Percentiles rank a stretch among this genome's conserved stretches.
phyloP scores from a whole-genome alignment of 495 filamentous ascomycete genomes.

The Xylaria scruposa region DNA sequence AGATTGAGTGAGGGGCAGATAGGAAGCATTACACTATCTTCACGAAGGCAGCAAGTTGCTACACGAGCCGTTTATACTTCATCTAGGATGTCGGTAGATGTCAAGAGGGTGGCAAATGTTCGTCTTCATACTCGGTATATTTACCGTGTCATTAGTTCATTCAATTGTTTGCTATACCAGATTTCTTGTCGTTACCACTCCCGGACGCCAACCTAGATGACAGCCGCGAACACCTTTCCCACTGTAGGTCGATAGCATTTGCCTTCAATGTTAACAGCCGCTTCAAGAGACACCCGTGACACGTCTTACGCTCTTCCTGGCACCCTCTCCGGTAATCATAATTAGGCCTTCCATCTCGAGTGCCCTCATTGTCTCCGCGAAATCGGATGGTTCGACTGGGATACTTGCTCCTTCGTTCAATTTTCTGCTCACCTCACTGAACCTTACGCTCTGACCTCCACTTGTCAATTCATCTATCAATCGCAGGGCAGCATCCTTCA shows the following conservation, averaged over 20 bases:
- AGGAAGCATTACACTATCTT: background rate
- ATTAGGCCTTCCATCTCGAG: conserved; percentile 87
- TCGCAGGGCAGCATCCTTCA: conserved; percentile 78
- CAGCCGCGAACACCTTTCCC: background rate
- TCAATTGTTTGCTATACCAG: background rate
- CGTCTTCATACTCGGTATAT: background rate
- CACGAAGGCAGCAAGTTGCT: background rate
- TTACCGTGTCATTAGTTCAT: conserved; percentile 6
- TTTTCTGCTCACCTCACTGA: conserved; percentile 73
- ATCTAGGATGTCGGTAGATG: background rate
- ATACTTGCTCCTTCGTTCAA: conserved; percentile 78
- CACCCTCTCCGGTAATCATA: conserved; percentile 83
- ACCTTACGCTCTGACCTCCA: conserved; percentile 72
- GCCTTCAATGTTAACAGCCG: background rate
- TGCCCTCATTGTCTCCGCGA: conserved; percentile 76
- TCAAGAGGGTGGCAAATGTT: background rate
- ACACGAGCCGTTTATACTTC: background rate
- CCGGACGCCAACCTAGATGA: background rate
- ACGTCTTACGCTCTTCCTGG: conserved; percentile 81
- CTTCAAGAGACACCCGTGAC: conserved; percentile 58
- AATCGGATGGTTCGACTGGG: conserved; percentile 76
- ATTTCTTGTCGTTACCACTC: background rate
- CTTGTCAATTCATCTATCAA: conserved; percentile 80
- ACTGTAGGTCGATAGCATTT: background rate
- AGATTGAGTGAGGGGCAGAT: conserved; percentile 11